Conservation (phyloP, 139 green algal species). For the Closterium sp. region DNA sequence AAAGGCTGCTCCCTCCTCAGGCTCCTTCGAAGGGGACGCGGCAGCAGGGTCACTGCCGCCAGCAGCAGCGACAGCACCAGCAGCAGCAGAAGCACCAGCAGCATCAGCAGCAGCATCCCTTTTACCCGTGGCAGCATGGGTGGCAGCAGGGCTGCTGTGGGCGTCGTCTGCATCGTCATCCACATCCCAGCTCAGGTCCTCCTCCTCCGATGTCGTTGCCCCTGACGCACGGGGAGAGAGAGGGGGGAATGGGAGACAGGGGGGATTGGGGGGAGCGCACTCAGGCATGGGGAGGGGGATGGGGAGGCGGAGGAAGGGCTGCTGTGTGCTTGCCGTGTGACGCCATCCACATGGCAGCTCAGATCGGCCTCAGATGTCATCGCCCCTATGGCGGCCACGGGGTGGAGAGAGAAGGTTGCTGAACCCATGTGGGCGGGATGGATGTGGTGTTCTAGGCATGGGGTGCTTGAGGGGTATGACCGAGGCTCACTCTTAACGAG, state of each 20-base stretch:
- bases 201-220: slow-evolving; percentile 56
- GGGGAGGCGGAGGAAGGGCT: too few relatives aligned
- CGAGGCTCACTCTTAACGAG: slow-evolving; percentile 52
- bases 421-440: neutral
- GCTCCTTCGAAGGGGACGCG: neutral
- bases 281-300: too few relatives aligned
- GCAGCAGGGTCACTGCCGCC: neutral
- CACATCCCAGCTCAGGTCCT: slow-evolving; percentile 64
- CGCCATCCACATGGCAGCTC: too few relatives aligned
- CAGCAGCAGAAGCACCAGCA: neutral
- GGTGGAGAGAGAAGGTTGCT: neutral
- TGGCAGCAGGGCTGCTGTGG: neutral
- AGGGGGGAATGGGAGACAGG: neutral
- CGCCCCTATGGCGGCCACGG: neutral
- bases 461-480: neutral
- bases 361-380: too few relatives aligned
- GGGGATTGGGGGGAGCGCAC: too few relatives aligned
- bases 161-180: slow-evolving; percentile 45
- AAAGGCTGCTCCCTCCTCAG: neutral
- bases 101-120: neutral
- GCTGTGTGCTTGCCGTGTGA: too few relatives aligned
- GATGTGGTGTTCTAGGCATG: neutral
- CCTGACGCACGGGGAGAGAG: slow-evolving; percentile 40
- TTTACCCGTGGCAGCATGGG: neutral
- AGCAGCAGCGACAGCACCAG: neutral